Evolutionary conservation across 768 basidiomycete species (phyloP).

Genomic region (Phanerodontia chrysosporium): DNA sequence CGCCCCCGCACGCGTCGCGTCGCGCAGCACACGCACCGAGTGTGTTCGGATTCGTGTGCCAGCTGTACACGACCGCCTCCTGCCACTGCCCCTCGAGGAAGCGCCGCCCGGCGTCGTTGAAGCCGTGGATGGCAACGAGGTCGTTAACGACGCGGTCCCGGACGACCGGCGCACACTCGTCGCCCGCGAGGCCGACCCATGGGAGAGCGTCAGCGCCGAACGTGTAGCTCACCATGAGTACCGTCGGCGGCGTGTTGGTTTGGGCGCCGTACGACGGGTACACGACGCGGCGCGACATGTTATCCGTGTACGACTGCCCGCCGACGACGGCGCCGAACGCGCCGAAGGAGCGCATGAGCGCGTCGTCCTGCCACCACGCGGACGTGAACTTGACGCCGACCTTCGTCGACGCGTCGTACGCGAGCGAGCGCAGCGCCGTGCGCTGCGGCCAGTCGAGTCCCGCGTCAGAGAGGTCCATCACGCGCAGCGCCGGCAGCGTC

Average conservation of each 20-base stretch:
- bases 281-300: slow-evolving; percentile 28
- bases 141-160: not conserved
- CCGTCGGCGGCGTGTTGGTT: slow-evolving; percentile 4
- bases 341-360: slow-evolving; percentile 8
- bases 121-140: slow-evolving; percentile 7
- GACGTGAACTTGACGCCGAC: slow-evolving; percentile 39
- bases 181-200: slow-evolving; percentile 20
- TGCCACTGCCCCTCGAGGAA: not conserved
- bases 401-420: slow-evolving; percentile 37
- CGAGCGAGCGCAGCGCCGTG: slow-evolving; percentile 34
- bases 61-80: slow-evolving; percentile 29
- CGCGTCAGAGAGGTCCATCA: slow-evolving; percentile 23
- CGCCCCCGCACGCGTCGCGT: not conserved
- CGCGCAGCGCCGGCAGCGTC: slow-evolving; percentile 34
- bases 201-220: slow-evolving; percentile 29
- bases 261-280: slow-evolving; percentile 36
- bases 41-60: slow-evolving; percentile 28
- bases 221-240: slow-evolving; percentile 24
- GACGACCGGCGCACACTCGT: not conserved
- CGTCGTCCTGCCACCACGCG: slow-evolving; percentile 37
- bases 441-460: slow-evolving; percentile 16
- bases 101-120: not conserved
- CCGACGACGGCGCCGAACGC: slow-evolving; percentile 18
- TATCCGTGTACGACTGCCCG: slow-evolving; percentile 32
- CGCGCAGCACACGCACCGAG: slow-evolving; percentile 27